A percentile compares a stretch with the other conserved stretches of the same genome.
phyloP scores from a whole-genome alignment of 805 yeast genomes.

The Pichia rugopelliculosa region DNA sequence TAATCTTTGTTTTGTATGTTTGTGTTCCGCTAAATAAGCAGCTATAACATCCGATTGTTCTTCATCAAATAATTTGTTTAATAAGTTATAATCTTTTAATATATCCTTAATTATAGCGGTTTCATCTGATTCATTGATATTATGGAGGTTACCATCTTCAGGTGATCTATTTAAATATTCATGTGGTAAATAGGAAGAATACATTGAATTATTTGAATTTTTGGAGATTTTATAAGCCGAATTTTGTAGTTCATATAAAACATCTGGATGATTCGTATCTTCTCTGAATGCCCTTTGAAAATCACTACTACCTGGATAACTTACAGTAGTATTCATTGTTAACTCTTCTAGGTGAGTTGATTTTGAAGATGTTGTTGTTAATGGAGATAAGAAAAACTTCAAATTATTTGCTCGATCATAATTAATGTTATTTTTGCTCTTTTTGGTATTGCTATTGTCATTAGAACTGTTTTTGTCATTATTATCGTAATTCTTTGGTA shows the following conservation, averaged over 20 bases:
- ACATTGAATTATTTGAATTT: background rate
- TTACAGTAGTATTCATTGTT: background rate
- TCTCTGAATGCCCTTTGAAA: background rate
- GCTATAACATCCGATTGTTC: conserved; percentile 9
- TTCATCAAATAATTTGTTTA: conserved; percentile 14
- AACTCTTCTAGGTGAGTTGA: background rate
- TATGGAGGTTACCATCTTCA: background rate
- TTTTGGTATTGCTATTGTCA: background rate
- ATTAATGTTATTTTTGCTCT: no score
- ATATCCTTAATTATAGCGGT: background rate
- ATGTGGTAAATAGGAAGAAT: conserved; percentile 2
- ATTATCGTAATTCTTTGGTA: no score
- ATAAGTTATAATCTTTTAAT: conserved; percentile 1
- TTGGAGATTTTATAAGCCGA: background rate
- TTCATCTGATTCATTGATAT: background rate
- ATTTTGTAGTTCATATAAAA: conserved; percentile 2
- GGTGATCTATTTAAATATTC: conserved; percentile 9
- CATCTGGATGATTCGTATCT: background rate
- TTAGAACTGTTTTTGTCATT: no score
- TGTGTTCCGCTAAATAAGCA: conserved; percentile 8
- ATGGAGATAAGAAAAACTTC: conserved; percentile 2
- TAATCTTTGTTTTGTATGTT: conserved; percentile 5
- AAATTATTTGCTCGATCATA: background rate
- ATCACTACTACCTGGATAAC: background rate
- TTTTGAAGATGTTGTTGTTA: conserved; percentile 1